Evolutionary conservation across 345 rosid species (phyloP), one percentile per base, ranked within the genome.

Genomic region (Luvunga scandens): DNA sequence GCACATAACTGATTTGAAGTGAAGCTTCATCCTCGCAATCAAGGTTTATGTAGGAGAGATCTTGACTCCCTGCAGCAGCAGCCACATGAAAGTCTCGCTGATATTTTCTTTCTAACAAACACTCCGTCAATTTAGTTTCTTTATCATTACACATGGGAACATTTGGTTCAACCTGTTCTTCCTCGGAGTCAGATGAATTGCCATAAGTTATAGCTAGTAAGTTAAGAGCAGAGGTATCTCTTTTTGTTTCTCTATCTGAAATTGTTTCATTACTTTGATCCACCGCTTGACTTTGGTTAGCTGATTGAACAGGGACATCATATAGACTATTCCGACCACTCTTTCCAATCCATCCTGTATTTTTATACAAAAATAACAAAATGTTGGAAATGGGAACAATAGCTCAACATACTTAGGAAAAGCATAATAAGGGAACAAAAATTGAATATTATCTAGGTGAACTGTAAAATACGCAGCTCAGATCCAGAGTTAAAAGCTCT

Each of bases 161-260:
- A 82, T 85, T 85, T 19, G 75, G 80, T 75, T 84, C 88, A 69
- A 50, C 76, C 71, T 79, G 82, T 25, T 90, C 97, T 71, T 96
- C 93, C 73, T 96, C 99, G 9, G 98, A 94, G 76, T 94, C 99
- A 1, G 99, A 94, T 60, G 97, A 94, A 78, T 91, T 86, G 81
- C 94, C 99, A 84, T 96, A 96, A 55, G 86, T 84, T 79, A 85
- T 84, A 86, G 94, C 99, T 70, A 96, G 86, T 25, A 96, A 79
- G 61, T 91, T 91, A 75, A 96, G 98, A 38, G 97, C 95, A 76
- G 91, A 91, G 69, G 76, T 60, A n/a, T 85, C 84, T 55, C 72
- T 75, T 55, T 71, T 57, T 45, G 60, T 78, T 61, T 69, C 80
- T 70, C 89, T 45, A 69, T 69, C 75, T 36, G 90, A 80, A 79